Base-by-base conservation (phyloP, 2,329 filamentous ascomycete species). In the Alternaria dauci region DNA sequence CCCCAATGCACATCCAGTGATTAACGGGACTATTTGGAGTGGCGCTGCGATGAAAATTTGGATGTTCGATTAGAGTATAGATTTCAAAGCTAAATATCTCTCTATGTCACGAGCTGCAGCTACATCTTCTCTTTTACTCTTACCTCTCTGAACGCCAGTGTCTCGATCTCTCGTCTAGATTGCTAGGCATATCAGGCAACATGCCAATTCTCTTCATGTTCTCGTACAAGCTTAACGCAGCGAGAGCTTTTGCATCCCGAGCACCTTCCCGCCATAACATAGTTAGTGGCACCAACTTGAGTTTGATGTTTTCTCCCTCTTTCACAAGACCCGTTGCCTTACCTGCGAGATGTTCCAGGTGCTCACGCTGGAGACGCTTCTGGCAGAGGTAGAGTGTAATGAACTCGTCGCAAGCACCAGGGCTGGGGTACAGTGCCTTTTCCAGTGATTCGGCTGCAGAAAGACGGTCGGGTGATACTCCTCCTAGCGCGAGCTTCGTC, bases 361-460 rank as follows among this genome's bases (percentile, higher is more conserved):
- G 78, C 5, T 73, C 68, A 34, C 81, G 73, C 1, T 81, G 74
- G 59, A 88, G 78, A 4, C 81, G 73, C 68, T 87, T 87, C 69
- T 86, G 81, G 62, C 82, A 85, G 32, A 87, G 67, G 60, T 87
- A 86, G 6, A 88, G 68, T 0, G 85, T 84, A 26, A 88, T 84
- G 65, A 85, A 87, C 62, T 88, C 86, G 69, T 88, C 86, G 58
- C 84, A 84, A 2, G 83, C 86, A 2, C 86, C 86, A 0, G 53
- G 58, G 8, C 44, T 55, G 11, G 52, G 52, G 6, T 55, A 55
- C 28, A 51, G 55, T 2, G 57, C 57, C 4, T 30, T 1, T 26
- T 38, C 20, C 4, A 55, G 44, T 26, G 44, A 32, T 12, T 26
- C 28, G 2, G 48, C 26, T n/a, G 16, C 12, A 5, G 38, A 12